Conservation (phyloP, 2,329 filamentous ascomycete genomes). For the Claviceps purpurea region DNA sequence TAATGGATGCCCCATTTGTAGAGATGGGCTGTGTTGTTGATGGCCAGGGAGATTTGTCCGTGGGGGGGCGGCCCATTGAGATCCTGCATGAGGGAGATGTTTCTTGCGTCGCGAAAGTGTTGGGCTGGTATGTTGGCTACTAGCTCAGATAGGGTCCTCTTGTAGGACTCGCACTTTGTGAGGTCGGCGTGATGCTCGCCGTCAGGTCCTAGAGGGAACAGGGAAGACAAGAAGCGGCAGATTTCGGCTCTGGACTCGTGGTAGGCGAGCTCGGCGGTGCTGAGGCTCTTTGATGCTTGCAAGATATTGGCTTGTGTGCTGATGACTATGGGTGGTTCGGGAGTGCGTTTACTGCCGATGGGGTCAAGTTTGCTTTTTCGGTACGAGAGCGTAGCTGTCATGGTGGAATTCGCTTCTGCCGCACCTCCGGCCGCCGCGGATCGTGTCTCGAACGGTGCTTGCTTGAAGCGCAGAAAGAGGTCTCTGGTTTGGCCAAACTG, state of each 20-base stretch:
- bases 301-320: neutral
- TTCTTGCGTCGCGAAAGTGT: conserved; percentile 23
- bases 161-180: conserved; percentile 13
- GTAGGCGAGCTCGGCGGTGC: conserved; percentile 29
- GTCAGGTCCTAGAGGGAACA: conserved; percentile 23
- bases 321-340: neutral
- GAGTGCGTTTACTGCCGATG: too few relatives aligned
- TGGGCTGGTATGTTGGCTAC: neutral
- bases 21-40: conserved; percentile 26
- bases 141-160: conserved; percentile 12
- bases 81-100: conserved; percentile 35
- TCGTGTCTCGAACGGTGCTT: neutral
- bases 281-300: conserved; percentile 10
- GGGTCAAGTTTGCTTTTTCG: neutral
- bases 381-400: neutral
- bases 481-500: conserved; percentile 50
- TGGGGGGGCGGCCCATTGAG: conserved; percentile 27
- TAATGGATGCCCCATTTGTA: conserved; percentile 44
- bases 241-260: conserved; percentile 37
- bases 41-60: conserved; percentile 38
- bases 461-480: conserved; percentile 29
- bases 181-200: conserved; percentile 5
- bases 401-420: neutral
- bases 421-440: neutral
- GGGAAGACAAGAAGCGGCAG: conserved; percentile 33